Evolutionary conservation across 495 filamentous ascomycete genomes (phyloP).

Genomic region (Tuber umbilicatum): DNA sequence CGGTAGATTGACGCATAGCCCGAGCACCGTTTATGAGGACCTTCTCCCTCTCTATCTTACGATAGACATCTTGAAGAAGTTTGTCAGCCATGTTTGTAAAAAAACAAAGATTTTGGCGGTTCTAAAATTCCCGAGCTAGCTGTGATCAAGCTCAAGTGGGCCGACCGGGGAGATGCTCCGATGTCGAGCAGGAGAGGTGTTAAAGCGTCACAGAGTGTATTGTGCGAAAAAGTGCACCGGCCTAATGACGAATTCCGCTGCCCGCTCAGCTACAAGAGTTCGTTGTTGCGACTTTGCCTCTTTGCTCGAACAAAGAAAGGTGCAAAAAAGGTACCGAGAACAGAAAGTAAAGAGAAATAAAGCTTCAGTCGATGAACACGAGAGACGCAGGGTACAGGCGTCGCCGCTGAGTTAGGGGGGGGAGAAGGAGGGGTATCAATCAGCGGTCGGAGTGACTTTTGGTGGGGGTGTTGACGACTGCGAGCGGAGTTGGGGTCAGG

Average conservation of each 20-base stretch:
- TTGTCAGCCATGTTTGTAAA: constrained; percentile 36
- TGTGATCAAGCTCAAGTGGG: not conserved
- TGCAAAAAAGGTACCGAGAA: not conserved
- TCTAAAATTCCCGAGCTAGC: not conserved
- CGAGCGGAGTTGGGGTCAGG: constrained; percentile 3
- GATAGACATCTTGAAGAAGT: constrained; percentile 61
- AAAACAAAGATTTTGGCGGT: not conserved
- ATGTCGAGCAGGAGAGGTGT: not conserved
- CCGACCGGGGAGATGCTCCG: not conserved
- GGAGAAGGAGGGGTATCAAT: not conserved
- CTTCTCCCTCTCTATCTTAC: constrained; percentile 98
- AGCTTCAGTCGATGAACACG: not conserved
- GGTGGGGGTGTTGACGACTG: constrained; percentile 5
- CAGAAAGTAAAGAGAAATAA: not conserved
- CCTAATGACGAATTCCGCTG: constrained; percentile 1
- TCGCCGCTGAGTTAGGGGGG: not conserved
- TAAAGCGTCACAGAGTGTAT: not conserved
- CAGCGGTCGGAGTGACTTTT: not conserved
- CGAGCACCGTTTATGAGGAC: constrained; percentile 89
- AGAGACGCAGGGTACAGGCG: not conserved
- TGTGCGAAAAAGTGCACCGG: not conserved
- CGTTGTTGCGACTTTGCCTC: not conserved
- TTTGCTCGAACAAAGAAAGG: not conserved
- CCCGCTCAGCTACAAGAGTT: not conserved
- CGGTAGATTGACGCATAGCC: constrained; percentile 88